Evolutionary conservation across 2,329 filamentous ascomycete species (phyloP).

Genomic region (Aspergillus neoniger): DNA sequence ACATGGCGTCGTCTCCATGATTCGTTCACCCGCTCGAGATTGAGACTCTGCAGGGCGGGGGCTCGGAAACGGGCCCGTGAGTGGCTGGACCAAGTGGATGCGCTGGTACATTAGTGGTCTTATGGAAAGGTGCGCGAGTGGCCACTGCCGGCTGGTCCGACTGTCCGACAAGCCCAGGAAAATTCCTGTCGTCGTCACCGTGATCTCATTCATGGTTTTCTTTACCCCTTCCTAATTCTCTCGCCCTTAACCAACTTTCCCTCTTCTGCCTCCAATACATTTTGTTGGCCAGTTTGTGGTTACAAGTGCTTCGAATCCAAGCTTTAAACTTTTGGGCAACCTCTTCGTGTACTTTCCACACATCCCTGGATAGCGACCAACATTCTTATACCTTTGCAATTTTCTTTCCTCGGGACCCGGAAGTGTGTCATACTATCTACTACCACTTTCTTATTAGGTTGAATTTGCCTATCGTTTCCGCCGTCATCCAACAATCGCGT

Average conservation of each 20-base stretch:
- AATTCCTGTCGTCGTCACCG: constrained; percentile 42
- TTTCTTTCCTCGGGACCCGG: background rate
- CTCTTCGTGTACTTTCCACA: too few species aligned
- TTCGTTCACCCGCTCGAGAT: constrained; percentile 10
- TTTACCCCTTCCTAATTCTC: background rate
- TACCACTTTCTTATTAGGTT: constrained; percentile 6
- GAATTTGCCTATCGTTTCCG: constrained; percentile 16
- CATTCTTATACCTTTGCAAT: constrained; percentile 10
- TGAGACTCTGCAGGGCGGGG: constrained; percentile 13
- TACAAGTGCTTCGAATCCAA: background rate
- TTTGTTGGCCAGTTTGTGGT: constrained; percentile 7
- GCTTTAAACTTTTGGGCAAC: background rate
- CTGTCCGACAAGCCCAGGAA: constrained; percentile 23
- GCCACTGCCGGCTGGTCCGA: constrained; percentile 23
- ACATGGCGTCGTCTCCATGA: constrained; percentile 6
- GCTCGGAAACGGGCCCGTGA: constrained; percentile 15
- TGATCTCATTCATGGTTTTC: constrained; percentile 37
- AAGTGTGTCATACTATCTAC: background rate
- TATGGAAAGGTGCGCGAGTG: constrained; percentile 18
- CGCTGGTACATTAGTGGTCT: background rate
- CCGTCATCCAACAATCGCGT: constrained; percentile 16
- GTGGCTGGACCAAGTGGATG: constrained; percentile 20
- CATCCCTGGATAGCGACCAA: constrained; percentile 9
- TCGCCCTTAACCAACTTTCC: background rate
- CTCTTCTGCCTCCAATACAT: constrained; percentile 3